Conservation (phyloP, 495 filamentous ascomycete species). For the Margaritispora aquatica region DNA sequence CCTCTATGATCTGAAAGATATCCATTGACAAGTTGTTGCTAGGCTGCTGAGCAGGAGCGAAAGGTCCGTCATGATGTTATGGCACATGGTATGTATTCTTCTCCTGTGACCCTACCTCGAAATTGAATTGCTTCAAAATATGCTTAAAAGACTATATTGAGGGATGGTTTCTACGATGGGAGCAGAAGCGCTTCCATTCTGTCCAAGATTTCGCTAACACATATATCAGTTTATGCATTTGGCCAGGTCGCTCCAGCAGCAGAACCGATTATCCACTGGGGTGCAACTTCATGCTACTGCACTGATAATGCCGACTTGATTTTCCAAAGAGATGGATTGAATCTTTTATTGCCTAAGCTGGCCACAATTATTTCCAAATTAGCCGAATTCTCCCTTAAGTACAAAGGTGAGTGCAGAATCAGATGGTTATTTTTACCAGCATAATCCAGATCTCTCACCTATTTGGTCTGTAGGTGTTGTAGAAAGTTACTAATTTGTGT, state of each 20-base stretch:
- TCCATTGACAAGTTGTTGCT: too few relatives aligned
- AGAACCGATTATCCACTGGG: constrained; percentile 83
- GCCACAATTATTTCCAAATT: constrained; percentile 82
- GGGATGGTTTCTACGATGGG: too few relatives aligned
- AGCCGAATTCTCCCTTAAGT: constrained; percentile 65
- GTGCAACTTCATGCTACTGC: constrained; percentile 6
- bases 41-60: too few relatives aligned
- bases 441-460: background rate
- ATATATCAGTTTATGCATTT: constrained; percentile 53
- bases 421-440: constrained; percentile 28
- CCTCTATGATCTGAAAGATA: too few relatives aligned
- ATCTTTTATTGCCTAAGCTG: constrained; percentile 77
- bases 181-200: too few relatives aligned
- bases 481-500: background rate
- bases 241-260: constrained; percentile 71
- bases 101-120: too few relatives aligned
- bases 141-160: too few relatives aligned
- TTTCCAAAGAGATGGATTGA: constrained; percentile 55
- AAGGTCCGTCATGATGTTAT: constrained; percentile 59
- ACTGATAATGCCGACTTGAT: constrained; percentile 79
- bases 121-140: too few relatives aligned
- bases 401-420: constrained; percentile 61
- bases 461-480: background rate
- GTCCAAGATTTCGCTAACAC: too few relatives aligned
- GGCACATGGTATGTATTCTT: too few relatives aligned